phyloP scores from a whole-genome alignment of 192 early-diverging fungal species.

The Backusella morwellensis region DNA sequence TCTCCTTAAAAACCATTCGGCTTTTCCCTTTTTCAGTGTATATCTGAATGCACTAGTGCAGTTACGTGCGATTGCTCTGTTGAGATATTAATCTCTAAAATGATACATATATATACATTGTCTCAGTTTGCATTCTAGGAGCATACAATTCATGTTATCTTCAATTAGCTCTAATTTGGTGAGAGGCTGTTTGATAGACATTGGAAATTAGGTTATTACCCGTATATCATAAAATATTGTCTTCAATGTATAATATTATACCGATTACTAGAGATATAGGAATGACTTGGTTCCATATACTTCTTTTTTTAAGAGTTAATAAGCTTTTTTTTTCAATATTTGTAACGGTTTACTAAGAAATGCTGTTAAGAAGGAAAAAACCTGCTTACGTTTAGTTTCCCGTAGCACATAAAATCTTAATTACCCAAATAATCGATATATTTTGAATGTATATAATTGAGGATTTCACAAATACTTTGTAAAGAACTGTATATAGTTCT shows the following conservation, averaged over 20 bases:
- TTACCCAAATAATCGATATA: neutral
- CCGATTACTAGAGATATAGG: neutral
- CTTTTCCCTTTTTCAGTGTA: neutral
- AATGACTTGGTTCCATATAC: neutral
- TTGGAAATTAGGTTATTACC: neutral
- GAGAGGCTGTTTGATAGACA: neutral
- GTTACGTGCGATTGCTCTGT: neutral
- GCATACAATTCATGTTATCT: neutral
- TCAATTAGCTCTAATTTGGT: neutral
- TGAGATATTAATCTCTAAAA: neutral
- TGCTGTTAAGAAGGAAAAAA: no score
- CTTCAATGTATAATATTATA: neutral
- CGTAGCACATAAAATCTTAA: neutral
- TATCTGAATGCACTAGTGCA: neutral
- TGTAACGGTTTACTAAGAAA: neutral
- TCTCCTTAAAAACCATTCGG: neutral
- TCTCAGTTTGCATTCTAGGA: neutral
- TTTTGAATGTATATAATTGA: no score
- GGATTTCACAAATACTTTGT: neutral
- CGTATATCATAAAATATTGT: neutral
- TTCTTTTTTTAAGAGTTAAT: neutral
- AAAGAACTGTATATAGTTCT: neutral
- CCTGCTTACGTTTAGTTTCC: neutral
- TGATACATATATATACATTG: no score
- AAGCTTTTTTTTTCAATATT: neutral